Evolutionary conservation across 2,329 filamentous ascomycete species (phyloP).

Genomic region (Hysterium pulicare): DNA sequence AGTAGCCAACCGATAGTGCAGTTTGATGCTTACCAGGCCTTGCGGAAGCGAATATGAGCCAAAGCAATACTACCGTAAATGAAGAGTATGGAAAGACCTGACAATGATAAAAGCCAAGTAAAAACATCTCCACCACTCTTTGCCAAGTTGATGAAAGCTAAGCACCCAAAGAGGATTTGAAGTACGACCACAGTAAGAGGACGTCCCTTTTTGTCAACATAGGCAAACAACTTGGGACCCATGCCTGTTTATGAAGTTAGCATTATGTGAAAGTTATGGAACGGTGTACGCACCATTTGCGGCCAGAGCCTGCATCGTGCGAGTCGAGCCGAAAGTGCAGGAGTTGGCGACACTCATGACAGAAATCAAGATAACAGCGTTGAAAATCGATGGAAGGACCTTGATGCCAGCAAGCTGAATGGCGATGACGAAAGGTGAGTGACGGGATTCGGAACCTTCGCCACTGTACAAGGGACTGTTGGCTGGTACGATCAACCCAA

Average conservation of each 20-base stretch:
- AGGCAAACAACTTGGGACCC: constrained; percentile 70
- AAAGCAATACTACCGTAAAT: constrained; percentile 80
- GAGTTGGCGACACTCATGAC: constrained; percentile 59
- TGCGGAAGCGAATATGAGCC: constrained; percentile 85
- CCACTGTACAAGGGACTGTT: constrained; percentile 14
- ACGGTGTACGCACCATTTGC: constrained; percentile 9
- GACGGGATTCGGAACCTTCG: constrained; percentile 14
- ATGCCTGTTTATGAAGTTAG: constrained; percentile 49
- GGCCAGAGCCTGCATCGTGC: constrained; percentile 55
- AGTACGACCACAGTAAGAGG: constrained; percentile 70
- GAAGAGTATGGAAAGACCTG: constrained; percentile 68
- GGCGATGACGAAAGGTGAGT: constrained; percentile 64
- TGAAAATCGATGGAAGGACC: constrained; percentile 63
- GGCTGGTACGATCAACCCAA: constrained; percentile 43
- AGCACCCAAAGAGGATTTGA: constrained; percentile 64
- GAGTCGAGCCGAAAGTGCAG: constrained; percentile 52
- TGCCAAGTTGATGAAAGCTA: constrained; percentile 66
- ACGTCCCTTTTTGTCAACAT: constrained; percentile 76
- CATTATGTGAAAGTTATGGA: constrained; percentile 2
- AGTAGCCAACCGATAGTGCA: constrained; percentile 1
- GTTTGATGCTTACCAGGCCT: constrained; percentile 24
- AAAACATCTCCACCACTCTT: constrained; percentile 63
- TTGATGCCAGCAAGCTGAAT: constrained; percentile 59
- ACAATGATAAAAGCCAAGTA: constrained; percentile 74
- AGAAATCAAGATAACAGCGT: constrained; percentile 62